Conservation (phyloP, 257 asterid genomes). For the Nicotiana sylvestris region DNA sequence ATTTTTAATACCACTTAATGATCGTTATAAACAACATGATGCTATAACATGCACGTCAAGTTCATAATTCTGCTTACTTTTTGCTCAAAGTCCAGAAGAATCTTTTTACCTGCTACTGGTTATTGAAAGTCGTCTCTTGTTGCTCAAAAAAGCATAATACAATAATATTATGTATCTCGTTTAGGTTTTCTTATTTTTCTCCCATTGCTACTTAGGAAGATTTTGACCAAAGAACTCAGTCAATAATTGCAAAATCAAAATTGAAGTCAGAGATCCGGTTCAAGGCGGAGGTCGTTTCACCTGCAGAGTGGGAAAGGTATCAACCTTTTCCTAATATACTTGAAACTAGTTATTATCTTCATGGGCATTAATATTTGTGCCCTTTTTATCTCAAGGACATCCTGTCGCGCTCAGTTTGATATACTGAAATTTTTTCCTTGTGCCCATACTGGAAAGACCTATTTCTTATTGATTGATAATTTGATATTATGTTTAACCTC, state of each 20-base stretch:
- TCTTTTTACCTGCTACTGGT: background rate
- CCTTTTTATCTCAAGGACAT: background rate
- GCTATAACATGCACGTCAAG: background rate
- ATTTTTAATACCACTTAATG: background rate
- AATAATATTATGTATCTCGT: background rate
- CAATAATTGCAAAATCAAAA: constrained; percentile 80
- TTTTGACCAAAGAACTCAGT: constrained; percentile 70
- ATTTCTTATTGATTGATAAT: background rate
- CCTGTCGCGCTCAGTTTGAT: background rate
- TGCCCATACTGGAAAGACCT: background rate
- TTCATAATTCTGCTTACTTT: background rate
- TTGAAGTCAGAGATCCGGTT: constrained; percentile 87
- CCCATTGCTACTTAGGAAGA: constrained; percentile 56
- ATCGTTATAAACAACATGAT: background rate
- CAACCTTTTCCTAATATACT: constrained; percentile 11
- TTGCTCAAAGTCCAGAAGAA: background rate
- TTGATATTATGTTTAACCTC: background rate
- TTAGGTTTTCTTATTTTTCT: constrained; percentile 15
- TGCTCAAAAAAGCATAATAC: background rate
- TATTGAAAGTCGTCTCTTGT: background rate
- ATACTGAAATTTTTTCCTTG: background rate
- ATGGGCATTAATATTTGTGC: background rate
- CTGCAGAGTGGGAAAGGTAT: constrained; percentile 93
- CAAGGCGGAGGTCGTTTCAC: constrained; percentile 83
- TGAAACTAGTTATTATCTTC: background rate